Percentiles rank a stretch among this genome's conserved stretches.
Evolutionary conservation across 805 yeast genomes (phyloP).

Genomic region (Candida manassasensis): DNA sequence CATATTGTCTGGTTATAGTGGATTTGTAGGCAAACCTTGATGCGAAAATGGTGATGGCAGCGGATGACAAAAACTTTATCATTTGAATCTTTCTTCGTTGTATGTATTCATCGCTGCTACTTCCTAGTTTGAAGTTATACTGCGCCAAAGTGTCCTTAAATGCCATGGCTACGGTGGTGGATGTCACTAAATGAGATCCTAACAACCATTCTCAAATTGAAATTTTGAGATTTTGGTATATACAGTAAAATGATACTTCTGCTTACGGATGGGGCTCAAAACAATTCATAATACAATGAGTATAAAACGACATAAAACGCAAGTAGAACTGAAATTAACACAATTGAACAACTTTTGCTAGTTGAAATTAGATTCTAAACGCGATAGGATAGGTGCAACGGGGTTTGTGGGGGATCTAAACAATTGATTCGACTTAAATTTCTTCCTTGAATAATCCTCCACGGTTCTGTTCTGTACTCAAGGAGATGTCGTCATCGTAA

Average conservation of each 20-base stretch:
- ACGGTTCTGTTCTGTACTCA: constrained; percentile 21
- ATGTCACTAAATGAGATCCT: no score
- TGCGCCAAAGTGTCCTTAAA: not conserved
- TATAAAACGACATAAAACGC: constrained; percentile 3
- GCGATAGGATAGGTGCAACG: no score
- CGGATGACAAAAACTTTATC: constrained; percentile 66
- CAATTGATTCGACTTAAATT: constrained; percentile 17
- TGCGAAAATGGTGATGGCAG: constrained; percentile 65
- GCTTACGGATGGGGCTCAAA: no score
- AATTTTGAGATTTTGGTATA: no score
- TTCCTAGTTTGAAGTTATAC: constrained; percentile 24
- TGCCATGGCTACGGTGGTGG: not conserved
- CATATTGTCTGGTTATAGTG: constrained; percentile 64
- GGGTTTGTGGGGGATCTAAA: constrained; percentile 1
- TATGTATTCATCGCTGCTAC: constrained; percentile 47
- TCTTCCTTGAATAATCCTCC: constrained; percentile 42
- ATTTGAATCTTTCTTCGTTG: constrained; percentile 66
- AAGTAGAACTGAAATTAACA: not conserved
- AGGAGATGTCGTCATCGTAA: constrained; percentile 27
- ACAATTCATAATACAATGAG: constrained; percentile 2
- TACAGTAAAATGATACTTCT: no score
- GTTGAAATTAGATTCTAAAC: not conserved
- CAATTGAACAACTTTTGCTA: constrained; percentile 1
- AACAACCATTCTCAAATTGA: no score
- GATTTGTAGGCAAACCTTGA: constrained; percentile 74